Conservation (phyloP, 2,329 filamentous ascomycete genomes). For the Cladosporium sp. region DNA sequence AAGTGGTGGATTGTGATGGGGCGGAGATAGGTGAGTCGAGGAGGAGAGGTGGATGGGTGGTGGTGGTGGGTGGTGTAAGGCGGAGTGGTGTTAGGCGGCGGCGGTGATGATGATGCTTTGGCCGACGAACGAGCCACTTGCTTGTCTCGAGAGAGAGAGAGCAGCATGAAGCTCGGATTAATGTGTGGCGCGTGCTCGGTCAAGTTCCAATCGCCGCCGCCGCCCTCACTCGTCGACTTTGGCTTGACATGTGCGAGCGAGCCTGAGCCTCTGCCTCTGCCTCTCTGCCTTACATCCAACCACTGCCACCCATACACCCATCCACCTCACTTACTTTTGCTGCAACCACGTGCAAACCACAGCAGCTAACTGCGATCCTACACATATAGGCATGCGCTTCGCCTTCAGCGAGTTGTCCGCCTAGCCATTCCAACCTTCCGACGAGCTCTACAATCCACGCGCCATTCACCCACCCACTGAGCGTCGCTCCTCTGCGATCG, state of each 20-base stretch:
- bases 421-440: background rate
- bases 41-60: slow-evolving; percentile 21
- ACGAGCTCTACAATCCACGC: background rate
- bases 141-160: background rate
- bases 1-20: background rate
- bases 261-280: background rate
- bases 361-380: background rate
- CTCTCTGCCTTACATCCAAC: background rate
- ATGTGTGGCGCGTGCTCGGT: background rate
- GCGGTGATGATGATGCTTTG: slow-evolving; percentile 16
- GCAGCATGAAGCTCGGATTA: background rate
- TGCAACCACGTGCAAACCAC: background rate
- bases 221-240: background rate
- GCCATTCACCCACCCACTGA: background rate
- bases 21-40: background rate
- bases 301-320: background rate
- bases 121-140: slow-evolving; percentile 3
- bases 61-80: slow-evolving; percentile 4
- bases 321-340: background rate
- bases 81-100: background rate
- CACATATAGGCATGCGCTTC: background rate
- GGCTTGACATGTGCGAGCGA: slow-evolving; percentile 8
- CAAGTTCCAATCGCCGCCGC: slow-evolving; percentile 8
- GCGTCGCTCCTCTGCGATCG: background rate
- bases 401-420: background rate